Percentiles rank a stretch among this genome's conserved stretches.
Evolutionary conservation across 2,329 filamentous ascomycete genomes (phyloP).

Genomic region (Xylariaceae sp.): DNA sequence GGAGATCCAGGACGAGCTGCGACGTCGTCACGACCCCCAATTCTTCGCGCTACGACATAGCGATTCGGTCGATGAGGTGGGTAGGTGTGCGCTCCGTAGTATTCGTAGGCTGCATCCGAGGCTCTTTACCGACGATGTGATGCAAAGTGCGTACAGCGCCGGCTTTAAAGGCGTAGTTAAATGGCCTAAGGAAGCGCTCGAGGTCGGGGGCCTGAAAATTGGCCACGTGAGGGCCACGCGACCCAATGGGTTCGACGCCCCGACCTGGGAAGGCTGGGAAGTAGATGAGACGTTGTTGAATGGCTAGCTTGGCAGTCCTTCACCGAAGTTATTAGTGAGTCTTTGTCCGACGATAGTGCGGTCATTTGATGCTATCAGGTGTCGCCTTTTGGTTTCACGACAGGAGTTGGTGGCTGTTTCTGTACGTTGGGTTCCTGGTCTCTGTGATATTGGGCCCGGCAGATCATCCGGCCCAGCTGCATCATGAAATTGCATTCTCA

Average conservation of each 20-base stretch:
- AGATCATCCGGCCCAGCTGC: not conserved
- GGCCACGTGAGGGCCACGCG: constrained; percentile 51
- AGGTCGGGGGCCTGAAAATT: constrained; percentile 50
- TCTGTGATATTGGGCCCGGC: not conserved
- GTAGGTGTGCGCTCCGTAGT: constrained; percentile 58
- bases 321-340: constrained; percentile 16
- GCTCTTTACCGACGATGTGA: constrained; percentile 39
- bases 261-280: constrained; percentile 61
- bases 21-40: constrained; percentile 52
- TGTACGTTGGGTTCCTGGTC: constrained; percentile 4
- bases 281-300: constrained; percentile 43
- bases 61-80: constrained; percentile 65
- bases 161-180: constrained; percentile 48
- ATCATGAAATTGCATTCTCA: not conserved
- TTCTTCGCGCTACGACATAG: constrained; percentile 62
- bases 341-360: not conserved
- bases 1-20: constrained; percentile 53
- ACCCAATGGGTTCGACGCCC: constrained; percentile 62
- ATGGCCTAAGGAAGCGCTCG: constrained; percentile 52
- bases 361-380: constrained; percentile 15
- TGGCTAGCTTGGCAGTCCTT: constrained; percentile 8
- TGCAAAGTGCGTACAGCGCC: constrained; percentile 40
- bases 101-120: constrained; percentile 50
- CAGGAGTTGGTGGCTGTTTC: constrained; percentile 12
- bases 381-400: constrained; percentile 18